Evolutionary conservation across 2,329 filamentous ascomycete genomes (phyloP).

Genomic region (Fusarium beomiforme): DNA sequence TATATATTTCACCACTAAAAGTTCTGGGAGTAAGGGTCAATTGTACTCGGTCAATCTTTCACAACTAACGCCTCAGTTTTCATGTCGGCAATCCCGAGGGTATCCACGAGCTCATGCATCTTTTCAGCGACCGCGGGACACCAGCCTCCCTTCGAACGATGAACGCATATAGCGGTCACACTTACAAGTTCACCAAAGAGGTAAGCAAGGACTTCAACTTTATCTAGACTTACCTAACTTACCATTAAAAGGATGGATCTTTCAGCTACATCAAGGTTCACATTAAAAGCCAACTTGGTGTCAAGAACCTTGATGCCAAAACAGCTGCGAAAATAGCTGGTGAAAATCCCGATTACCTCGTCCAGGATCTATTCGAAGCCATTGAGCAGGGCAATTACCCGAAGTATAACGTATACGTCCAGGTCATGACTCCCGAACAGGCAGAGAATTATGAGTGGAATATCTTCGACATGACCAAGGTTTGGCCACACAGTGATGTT

Average conservation of each 20-base stretch:
- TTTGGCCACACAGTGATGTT: constrained; percentile 74
- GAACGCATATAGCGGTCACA: constrained; percentile 75
- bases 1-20: not conserved
- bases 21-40: constrained; percentile 49
- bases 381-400: constrained; percentile 70
- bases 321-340: constrained; percentile 64
- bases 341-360: constrained; percentile 70
- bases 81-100: constrained; percentile 70
- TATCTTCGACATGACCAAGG: constrained; percentile 76
- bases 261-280: constrained; percentile 75
- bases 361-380: constrained; percentile 71
- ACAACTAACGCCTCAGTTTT: constrained; percentile 21
- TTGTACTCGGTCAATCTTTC: too few species aligned
- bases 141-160: constrained; percentile 73
- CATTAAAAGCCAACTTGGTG: constrained; percentile 61
- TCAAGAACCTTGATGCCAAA: constrained; percentile 48
- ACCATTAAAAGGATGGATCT: constrained; percentile 58
- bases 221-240: too few species aligned
- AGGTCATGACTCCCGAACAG: constrained; percentile 70
- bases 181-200: constrained; percentile 71
- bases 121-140: constrained; percentile 74
- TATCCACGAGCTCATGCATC: constrained; percentile 58
- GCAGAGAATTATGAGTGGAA: constrained; percentile 73
- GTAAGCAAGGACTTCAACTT: not conserved
- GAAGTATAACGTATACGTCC: constrained; percentile 72